A percentile compares a stretch with the other conserved stretches of the same genome.
Evolutionary conservation across 2,329 filamentous ascomycete species (phyloP).

Genomic region (Claviceps cyperi): DNA sequence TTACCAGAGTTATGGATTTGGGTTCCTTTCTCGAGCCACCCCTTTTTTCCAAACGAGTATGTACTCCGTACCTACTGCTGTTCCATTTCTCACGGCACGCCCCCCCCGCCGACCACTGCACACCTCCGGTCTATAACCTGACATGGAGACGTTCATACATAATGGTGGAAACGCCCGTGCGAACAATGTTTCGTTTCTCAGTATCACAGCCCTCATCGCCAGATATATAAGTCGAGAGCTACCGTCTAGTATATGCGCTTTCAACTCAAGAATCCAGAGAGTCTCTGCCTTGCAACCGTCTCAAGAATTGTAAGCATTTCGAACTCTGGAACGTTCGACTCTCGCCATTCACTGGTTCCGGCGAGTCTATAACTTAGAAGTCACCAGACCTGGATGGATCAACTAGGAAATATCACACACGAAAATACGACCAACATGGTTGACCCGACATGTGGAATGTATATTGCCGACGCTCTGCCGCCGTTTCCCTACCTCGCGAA

Average conservation of each 20-base stretch:
- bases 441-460: slow-evolving; percentile 15
- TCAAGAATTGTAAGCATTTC: too few species aligned
- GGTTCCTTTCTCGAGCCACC: slow-evolving; percentile 21
- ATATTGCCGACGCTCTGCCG: slow-evolving; percentile 14
- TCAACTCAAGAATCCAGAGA: too few species aligned
- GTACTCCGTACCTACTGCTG: too few species aligned
- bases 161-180: slow-evolving; percentile 13
- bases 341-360: too few species aligned
- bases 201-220: not conserved
- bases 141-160: slow-evolving; percentile 9
- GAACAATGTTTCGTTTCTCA: not conserved
- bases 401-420: not conserved
- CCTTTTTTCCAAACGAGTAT: slow-evolving; percentile 11
- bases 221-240: not conserved
- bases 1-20: slow-evolving; percentile 15
- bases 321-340: too few species aligned
- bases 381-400: not conserved
- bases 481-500: slow-evolving; percentile 18
- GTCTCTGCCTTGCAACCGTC: too few species aligned
- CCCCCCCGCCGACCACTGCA: not conserved
- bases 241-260: too few species aligned
- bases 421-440: slow-evolving; percentile 12
- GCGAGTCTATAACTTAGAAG: not conserved
- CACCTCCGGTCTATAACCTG: not conserved
- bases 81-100: slow-evolving; percentile 17